A percentile compares a stretch with the other conserved stretches of the same genome.
Evolutionary conservation across 495 filamentous ascomycete genomes (phyloP).

Genomic region (Monascus purpureus): DNA sequence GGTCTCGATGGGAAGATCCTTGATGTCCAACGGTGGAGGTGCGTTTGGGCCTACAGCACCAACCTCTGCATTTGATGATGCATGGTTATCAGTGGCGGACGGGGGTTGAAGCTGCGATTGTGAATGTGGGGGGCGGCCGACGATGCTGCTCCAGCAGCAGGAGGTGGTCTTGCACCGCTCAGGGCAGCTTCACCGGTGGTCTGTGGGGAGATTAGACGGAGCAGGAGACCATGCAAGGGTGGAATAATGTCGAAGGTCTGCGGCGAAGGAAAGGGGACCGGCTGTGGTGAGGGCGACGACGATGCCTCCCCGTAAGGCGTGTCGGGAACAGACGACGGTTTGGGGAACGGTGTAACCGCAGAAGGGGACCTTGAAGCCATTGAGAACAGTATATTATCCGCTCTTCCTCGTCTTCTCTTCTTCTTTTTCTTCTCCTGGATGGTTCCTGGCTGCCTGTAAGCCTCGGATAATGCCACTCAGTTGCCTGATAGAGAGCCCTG

Average conservation of each 20-base stretch:
- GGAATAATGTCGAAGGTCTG: conserved; percentile 73
- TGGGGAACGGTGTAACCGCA: conserved; percentile 22
- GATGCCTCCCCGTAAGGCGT: conserved; percentile 20
- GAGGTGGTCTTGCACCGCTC: conserved; percentile 6
- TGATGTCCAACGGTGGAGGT: conserved; percentile 45
- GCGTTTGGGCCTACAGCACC: conserved; percentile 16
- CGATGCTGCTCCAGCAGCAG: conserved; percentile 11
- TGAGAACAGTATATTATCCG: background rate
- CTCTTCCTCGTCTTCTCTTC: background rate
- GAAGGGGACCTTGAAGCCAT: conserved; percentile 30
- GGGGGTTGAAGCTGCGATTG: conserved; percentile 18
- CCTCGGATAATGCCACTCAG: background rate
- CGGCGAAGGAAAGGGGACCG: conserved; percentile 35
- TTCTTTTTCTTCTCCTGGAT: background rate
- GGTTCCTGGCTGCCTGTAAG: background rate
- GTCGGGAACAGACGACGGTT: conserved; percentile 28
- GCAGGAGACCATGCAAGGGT: conserved; percentile 61
- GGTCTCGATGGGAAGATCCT: conserved; percentile 62
- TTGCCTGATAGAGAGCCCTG: conserved; percentile 5
- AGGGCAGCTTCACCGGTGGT: conserved; percentile 4
- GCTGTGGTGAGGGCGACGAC: conserved; percentile 38
- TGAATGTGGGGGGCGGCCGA: conserved; percentile 11
- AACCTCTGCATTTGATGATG: conserved; percentile 8
- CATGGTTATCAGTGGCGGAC: conserved; percentile 3
- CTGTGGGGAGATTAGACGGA: conserved; percentile 45